phyloP scores from a whole-genome alignment of 179 eudicot species.

The Spergularia azorica region DNA sequence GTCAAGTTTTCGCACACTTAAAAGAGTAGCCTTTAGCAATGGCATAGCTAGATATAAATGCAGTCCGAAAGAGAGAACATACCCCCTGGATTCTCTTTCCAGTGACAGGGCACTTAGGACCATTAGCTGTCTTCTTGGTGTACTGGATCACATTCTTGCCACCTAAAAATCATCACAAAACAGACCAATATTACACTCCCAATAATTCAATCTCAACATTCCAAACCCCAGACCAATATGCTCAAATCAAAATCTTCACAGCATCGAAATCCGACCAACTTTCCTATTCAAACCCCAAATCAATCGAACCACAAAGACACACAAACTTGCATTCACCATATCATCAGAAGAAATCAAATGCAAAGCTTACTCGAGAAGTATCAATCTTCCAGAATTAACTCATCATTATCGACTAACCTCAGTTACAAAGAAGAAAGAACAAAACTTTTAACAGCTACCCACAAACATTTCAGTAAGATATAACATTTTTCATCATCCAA shows the following conservation, averaged over 20 bases:
- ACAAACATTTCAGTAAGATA: background rate
- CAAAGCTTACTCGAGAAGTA: too few species aligned
- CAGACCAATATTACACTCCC: background rate
- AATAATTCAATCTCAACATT: background rate
- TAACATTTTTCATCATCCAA: background rate
- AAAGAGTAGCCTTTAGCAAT: background rate
- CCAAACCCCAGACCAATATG: background rate
- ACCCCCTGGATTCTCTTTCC: slow-evolving; percentile 94
- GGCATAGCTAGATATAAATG: background rate
- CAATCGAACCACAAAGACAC: background rate
- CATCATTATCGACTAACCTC: too few species aligned
- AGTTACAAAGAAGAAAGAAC: background rate
- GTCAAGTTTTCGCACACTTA: too few species aligned
- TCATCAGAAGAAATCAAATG: background rate
- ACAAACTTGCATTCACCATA: background rate
- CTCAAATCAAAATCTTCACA: background rate
- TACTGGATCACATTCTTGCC: slow-evolving; percentile 73
- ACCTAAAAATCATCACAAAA: slow-evolving; percentile 33
- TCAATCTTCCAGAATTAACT: too few species aligned
- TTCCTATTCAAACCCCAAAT: background rate
- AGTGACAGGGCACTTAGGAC: slow-evolving; percentile 86
- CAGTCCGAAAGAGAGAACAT: slow-evolving; percentile 2
- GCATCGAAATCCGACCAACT: background rate
- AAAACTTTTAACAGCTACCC: background rate
- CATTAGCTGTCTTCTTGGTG: slow-evolving; percentile 88